These are phyloP conservation scores for Microcyclospora pomicola DNA, from an alignment of 2,329 filamentous ascomycete species.

Conservation along the genomic window DNA sequence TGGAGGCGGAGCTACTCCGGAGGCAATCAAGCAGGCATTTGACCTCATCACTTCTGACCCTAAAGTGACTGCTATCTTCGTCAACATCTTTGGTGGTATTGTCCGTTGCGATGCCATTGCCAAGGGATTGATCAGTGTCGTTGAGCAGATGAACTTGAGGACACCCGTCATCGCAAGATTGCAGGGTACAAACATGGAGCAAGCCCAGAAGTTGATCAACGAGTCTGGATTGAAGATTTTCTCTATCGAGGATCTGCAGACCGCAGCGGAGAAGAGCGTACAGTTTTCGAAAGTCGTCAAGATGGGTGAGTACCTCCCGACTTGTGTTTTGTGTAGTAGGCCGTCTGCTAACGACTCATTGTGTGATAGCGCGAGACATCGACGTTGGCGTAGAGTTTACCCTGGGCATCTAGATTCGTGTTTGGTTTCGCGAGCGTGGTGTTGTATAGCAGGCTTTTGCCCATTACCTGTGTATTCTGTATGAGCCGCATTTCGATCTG, in stretches of 20 bases:
- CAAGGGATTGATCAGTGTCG: constrained; percentile 87
- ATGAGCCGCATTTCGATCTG: too few relatives aligned
- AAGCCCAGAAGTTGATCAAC: constrained; percentile 83
- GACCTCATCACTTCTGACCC: constrained; percentile 97
- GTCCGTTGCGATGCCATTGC: constrained; percentile 96
- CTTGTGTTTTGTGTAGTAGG: too few relatives aligned
- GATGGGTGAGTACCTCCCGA: constrained; percentile 54
- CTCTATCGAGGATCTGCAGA: constrained; percentile 96
- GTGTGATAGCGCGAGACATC: constrained; percentile 64
- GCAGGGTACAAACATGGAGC: constrained; percentile 96
- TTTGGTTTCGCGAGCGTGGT: too few relatives aligned
- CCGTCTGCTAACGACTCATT: constrained; percentile 2
- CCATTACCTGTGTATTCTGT: too few relatives aligned
- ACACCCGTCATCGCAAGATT: constrained; percentile 94
- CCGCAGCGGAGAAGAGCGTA: constrained; percentile 91
- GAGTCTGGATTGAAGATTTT: constrained; percentile 99
- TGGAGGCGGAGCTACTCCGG: constrained; percentile 89
- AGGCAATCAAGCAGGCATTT: constrained; percentile 94
- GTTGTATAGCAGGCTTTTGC: too few relatives aligned
- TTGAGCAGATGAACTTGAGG: constrained; percentile 86
- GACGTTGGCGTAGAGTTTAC: constrained; percentile 94
- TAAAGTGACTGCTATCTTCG: constrained; percentile 97
- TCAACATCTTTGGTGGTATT: constrained; percentile 99
- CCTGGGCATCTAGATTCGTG: constrained; percentile 62
- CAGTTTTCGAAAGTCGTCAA: constrained; percentile 99